phyloP scores from a whole-genome alignment of 495 filamentous ascomycete species.

The Podospora appendiculata region DNA sequence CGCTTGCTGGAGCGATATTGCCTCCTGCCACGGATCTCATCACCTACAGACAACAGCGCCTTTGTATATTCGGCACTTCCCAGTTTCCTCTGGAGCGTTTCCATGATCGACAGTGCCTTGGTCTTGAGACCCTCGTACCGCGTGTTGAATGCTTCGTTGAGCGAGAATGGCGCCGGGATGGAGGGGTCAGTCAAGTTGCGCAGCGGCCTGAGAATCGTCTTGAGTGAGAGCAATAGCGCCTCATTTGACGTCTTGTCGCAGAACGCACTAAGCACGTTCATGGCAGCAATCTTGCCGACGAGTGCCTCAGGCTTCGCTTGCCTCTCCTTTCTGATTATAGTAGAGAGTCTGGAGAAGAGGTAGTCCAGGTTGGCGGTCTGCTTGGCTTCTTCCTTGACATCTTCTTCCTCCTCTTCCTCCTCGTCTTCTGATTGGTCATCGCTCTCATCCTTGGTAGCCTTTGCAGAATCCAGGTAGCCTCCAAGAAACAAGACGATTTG shows the following conservation, averaged over 20 bases:
- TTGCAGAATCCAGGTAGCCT: slow-evolving; percentile 26
- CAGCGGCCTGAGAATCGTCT: slow-evolving; percentile 66
- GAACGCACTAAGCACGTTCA: slow-evolving; percentile 60
- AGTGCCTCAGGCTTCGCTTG: slow-evolving; percentile 53
- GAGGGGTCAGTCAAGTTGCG: slow-evolving; percentile 76
- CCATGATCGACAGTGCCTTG: slow-evolving; percentile 65
- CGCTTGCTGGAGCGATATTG: slow-evolving; percentile 71
- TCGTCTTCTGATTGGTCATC: slow-evolving; percentile 32
- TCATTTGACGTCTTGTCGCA: slow-evolving; percentile 49
- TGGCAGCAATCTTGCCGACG: slow-evolving; percentile 64
- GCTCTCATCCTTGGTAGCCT: slow-evolving; percentile 16
- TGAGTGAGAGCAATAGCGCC: slow-evolving; percentile 51
- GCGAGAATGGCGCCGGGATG: slow-evolving; percentile 58
- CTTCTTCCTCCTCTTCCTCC: slow-evolving; percentile 33
- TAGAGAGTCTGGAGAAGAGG: slow-evolving; percentile 66
- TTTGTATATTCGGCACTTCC: slow-evolving; percentile 72
- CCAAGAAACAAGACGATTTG: slow-evolving; percentile 72
- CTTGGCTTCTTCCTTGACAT: slow-evolving; percentile 18
- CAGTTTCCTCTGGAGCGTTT: slow-evolving; percentile 69
- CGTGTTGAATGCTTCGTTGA: slow-evolving; percentile 57
- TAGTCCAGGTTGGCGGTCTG: slow-evolving; percentile 49
- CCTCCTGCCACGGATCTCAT: slow-evolving; percentile 59
- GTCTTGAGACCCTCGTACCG: slow-evolving; percentile 58
- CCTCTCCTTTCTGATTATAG: slow-evolving; percentile 70
- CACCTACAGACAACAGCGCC: slow-evolving; percentile 58